A percentile compares a stretch with the other conserved stretches of the same genome.
phyloP scores from a whole-genome alignment of 2,329 filamentous ascomycete genomes.

The Aspergillus ochraceus region DNA sequence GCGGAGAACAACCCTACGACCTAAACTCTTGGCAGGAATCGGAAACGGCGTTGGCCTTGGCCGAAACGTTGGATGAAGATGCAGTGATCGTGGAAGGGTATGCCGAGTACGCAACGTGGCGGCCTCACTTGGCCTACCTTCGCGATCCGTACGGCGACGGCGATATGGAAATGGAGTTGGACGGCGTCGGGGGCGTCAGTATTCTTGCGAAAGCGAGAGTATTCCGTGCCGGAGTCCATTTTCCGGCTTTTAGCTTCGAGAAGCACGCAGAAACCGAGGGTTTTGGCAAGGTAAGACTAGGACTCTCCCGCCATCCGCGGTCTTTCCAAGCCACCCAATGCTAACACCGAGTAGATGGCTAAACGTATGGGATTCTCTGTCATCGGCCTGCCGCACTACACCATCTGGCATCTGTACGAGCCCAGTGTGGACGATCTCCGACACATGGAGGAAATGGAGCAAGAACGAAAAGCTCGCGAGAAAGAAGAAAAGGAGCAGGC shows the following conservation, averaged over 20 bases:
- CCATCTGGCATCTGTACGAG: slow-evolving; percentile 99
- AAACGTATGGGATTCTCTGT: slow-evolving; percentile 95
- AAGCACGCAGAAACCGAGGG: slow-evolving; percentile 98
- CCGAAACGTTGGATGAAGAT: slow-evolving; percentile 94
- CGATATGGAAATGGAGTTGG: slow-evolving; percentile 99
- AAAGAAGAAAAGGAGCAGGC: slow-evolving; percentile 73
- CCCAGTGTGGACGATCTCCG: slow-evolving; percentile 96
- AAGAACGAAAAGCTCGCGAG: slow-evolving; percentile 76
- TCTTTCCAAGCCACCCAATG: not conserved
- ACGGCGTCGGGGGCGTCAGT: slow-evolving; percentile 95
- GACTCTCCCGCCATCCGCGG: not conserved
- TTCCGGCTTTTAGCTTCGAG: slow-evolving; percentile 97
- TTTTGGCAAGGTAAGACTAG: slow-evolving; percentile 80
- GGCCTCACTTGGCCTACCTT: slow-evolving; percentile 93
- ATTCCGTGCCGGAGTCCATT: slow-evolving; percentile 92
- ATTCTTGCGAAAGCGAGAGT: slow-evolving; percentile 95
- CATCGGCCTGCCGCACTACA: slow-evolving; percentile 93
- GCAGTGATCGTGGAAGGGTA: slow-evolving; percentile 99
- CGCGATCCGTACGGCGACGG: slow-evolving; percentile 96
- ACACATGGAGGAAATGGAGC: slow-evolving; percentile 99
- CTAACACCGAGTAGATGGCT: slow-evolving; percentile 70
- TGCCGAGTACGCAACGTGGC: slow-evolving; percentile 97
- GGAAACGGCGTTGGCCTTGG: slow-evolving; percentile 88
- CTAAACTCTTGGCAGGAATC: slow-evolving; percentile 99
- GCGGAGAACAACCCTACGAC: slow-evolving; percentile 97